Evolutionary conservation across 176 grass and related monocot species (phyloP).

Genomic region (Echinochloa phyllopogon): DNA sequence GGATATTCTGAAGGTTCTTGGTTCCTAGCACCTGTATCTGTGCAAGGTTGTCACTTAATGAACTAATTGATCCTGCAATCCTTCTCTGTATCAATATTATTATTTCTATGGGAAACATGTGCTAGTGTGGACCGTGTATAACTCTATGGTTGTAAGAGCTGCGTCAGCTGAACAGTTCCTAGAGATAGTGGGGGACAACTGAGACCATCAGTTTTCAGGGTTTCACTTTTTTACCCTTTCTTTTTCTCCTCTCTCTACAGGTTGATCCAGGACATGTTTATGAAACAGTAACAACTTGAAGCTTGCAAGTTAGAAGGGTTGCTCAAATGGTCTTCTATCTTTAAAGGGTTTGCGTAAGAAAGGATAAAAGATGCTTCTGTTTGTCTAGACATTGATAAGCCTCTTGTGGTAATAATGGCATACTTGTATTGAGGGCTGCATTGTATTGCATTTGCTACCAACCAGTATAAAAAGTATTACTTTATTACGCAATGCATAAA

Average conservation of each 20-base stretch:
- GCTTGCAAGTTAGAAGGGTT: neutral
- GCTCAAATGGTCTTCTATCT: neutral
- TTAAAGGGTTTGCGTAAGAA: neutral
- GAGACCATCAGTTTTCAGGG: constrained; percentile 7
- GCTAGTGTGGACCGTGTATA: constrained; percentile 12
- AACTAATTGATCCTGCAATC: neutral
- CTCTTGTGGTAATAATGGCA: neutral
- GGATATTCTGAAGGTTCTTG: neutral
- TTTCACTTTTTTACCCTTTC: neutral
- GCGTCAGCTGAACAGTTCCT: neutral
- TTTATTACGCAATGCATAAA: constrained; percentile 15
- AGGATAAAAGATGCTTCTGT: neutral
- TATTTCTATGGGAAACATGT: neutral
- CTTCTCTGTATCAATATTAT: neutral
- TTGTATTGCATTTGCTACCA: neutral
- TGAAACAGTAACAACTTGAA: constrained; percentile 17
- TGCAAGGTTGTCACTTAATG: constrained; percentile 12
- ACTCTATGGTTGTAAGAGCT: constrained; percentile 11
- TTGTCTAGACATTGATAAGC: neutral
- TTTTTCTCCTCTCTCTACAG: neutral
- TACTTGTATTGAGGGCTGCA: neutral
- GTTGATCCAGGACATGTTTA: no score
- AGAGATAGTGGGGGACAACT: neutral
- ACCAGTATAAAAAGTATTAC: no score
- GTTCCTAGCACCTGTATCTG: neutral